These are phyloP conservation scores for Aureobasidium sp. DNA, from an alignment of 2,329 filamentous ascomycete genomes.

Conservation along the genomic window DNA sequence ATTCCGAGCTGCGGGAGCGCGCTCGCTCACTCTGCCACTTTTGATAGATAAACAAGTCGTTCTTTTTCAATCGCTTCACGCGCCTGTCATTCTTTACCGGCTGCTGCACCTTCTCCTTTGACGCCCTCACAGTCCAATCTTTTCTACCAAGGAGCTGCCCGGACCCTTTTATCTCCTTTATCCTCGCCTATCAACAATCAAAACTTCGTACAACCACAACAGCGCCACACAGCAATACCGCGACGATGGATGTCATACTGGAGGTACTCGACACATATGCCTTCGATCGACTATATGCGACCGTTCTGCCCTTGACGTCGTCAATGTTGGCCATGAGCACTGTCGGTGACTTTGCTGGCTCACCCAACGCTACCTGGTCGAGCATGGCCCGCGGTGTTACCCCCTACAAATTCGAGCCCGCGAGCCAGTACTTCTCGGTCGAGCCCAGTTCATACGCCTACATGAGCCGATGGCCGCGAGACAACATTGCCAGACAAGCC, in stretches of 20 bases:
- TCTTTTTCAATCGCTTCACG: slow-evolving; percentile 11
- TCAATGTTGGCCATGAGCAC: slow-evolving; percentile 48
- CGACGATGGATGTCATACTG: slow-evolving; percentile 79
- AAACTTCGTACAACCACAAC: not conserved
- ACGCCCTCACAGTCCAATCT: not conserved
- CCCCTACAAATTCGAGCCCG: slow-evolving; percentile 62
- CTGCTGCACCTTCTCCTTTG: not conserved
- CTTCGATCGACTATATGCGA: slow-evolving; percentile 73
- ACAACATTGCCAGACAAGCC: slow-evolving; percentile 69
- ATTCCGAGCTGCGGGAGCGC: slow-evolving; percentile 5
- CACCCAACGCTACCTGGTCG: slow-evolving; percentile 50
- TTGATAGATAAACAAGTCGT: slow-evolving; percentile 14
- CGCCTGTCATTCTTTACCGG: slow-evolving; percentile 11
- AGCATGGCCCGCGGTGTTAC: slow-evolving; percentile 37
- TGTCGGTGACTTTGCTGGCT: slow-evolving; percentile 41
- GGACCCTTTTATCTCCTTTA: not conserved
- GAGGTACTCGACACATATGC: slow-evolving; percentile 76
- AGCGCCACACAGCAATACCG: slow-evolving; percentile 24
- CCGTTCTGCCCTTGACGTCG: slow-evolving; percentile 53
- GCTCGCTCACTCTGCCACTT: slow-evolving; percentile 4
- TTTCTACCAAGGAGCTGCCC: not conserved
- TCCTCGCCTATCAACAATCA: not conserved
- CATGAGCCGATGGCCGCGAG: slow-evolving; percentile 67
- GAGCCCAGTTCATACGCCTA: slow-evolving; percentile 71
- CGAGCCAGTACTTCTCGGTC: slow-evolving; percentile 62